phyloP scores from a whole-genome alignment of 2,329 filamentous ascomycete genomes.

The Botrytis paeoniae region DNA sequence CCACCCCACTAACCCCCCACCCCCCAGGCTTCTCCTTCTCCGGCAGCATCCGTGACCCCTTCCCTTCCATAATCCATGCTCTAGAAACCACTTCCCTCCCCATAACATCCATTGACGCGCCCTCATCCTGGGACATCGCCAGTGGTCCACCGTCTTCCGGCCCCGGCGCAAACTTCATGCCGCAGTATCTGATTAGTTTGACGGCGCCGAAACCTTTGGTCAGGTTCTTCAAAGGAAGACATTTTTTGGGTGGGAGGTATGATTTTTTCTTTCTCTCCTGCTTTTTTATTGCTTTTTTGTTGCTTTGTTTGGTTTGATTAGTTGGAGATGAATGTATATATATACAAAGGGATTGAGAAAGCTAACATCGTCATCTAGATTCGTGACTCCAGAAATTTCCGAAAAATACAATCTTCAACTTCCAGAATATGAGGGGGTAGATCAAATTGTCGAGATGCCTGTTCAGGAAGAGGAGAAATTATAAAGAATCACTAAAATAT shows the following conservation, averaged over 20 bases:
- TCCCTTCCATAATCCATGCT: constrained; percentile 74
- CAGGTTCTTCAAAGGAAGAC: constrained; percentile 77
- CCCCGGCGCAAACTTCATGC: constrained; percentile 76
- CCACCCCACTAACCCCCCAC: background rate
- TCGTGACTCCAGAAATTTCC: constrained; percentile 73
- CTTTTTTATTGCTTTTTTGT: background rate
- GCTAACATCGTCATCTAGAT: constrained; percentile 49
- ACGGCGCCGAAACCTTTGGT: constrained; percentile 92
- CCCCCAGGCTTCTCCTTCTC: constrained; percentile 80
- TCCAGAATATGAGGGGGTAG: constrained; percentile 78
- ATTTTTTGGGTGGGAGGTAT: constrained; percentile 87
- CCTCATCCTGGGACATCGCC: constrained; percentile 93
- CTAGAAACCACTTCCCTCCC: constrained; percentile 71
- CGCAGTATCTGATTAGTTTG: constrained; percentile 76
- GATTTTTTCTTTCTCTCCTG: constrained; percentile 25
- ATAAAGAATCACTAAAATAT: background rate
- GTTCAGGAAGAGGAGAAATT: constrained; percentile 45
- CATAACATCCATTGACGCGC: constrained; percentile 86
- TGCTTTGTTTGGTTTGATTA: background rate
- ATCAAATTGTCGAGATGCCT: constrained; percentile 81
- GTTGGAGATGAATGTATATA: background rate
- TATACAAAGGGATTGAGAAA: background rate
- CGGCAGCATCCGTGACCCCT: constrained; percentile 89
- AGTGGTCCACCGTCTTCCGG: constrained; percentile 74
- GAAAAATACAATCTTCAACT: constrained; percentile 83